Evolutionary conservation across 306 rosid species (phyloP).

Genomic region (Medicago arabica): DNA sequence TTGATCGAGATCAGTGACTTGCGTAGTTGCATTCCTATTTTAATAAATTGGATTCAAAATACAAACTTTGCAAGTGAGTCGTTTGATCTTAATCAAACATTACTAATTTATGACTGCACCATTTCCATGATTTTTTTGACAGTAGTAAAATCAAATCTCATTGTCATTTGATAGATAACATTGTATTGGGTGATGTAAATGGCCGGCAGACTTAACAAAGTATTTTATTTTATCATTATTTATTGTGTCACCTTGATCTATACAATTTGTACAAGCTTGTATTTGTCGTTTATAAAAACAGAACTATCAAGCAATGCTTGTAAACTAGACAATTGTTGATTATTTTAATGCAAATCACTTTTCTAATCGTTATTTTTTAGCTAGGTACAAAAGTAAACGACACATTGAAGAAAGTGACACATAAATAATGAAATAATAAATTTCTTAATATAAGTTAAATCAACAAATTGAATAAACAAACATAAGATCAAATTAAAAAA

Average conservation of each 20-base stretch:
- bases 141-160: no score
- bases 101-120: neutral
- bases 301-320: neutral
- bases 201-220: slow-evolving; percentile 7
- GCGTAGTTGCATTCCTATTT: no score
- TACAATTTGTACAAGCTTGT: slow-evolving; percentile 24
- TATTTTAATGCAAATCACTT: slow-evolving; percentile 6
- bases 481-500: slow-evolving; percentile 17
- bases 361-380: neutral
- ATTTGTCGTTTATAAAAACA: slow-evolving; percentile 10
- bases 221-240: no score
- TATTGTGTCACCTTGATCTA: neutral
- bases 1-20: no score
- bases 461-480: slow-evolving; percentile 41
- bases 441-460: neutral
- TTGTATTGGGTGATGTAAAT: neutral
- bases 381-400: slow-evolving; percentile 1
- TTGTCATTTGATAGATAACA: neutral
- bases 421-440: neutral
- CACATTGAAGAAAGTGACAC: slow-evolving; percentile 2
- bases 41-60: no score
- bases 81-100: no score
- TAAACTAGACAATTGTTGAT: neutral
- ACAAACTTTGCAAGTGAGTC: no score
- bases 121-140: no score